Base-by-base conservation (phyloP, 345 rosid species). In the Xanthoceras sorbifolium region DNA sequence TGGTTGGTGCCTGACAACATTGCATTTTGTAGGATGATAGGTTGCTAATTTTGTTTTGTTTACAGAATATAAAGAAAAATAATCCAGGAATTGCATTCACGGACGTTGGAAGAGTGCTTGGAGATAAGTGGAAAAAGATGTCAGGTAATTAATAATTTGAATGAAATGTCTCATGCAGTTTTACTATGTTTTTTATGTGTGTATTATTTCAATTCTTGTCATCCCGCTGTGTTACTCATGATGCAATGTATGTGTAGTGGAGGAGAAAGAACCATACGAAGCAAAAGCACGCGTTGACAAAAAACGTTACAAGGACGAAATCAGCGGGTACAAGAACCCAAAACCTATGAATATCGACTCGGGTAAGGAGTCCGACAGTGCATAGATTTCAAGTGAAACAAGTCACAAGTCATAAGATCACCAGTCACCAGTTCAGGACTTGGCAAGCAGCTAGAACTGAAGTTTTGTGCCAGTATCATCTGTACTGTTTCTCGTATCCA, bases 121-220 rank as follows among this genome's bases (percentile, higher is more conserved):
- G 95, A 31, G 98, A 92, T 0, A 91, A 82, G 82, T 96, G 97
- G 99, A 89, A 89, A 54, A 85, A 86, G 69, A 73, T 96, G 97
- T 50, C 95, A 63, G 92, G 98, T 92, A 59, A 11, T 1, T 12
- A 17, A 26, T 31, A 15, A 71, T 20, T 59, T 61, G 69, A 3
- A 31, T 22, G 61, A 57, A 18, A 5, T 10, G 1, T 20, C 4
- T 18, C 18, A 25, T 77, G 40, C 10, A 23, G 32, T 64, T 54
- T 61, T 18, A 2, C 15, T 17, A 1, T 38, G 5, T 50, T 50
- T 2, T 42, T 63, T 20, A 38, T 22, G 18, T 1, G 22, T n/a
- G 28, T 10, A 50, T 26, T 61, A 32, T 67, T 69, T 23, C 5
- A 22, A 55, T 17, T 40, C 26, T 0, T 38, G 23, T 5, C 36